Conservation (phyloP, 768 basidiomycete genomes). For the Udeniomyces megalosporus region DNA sequence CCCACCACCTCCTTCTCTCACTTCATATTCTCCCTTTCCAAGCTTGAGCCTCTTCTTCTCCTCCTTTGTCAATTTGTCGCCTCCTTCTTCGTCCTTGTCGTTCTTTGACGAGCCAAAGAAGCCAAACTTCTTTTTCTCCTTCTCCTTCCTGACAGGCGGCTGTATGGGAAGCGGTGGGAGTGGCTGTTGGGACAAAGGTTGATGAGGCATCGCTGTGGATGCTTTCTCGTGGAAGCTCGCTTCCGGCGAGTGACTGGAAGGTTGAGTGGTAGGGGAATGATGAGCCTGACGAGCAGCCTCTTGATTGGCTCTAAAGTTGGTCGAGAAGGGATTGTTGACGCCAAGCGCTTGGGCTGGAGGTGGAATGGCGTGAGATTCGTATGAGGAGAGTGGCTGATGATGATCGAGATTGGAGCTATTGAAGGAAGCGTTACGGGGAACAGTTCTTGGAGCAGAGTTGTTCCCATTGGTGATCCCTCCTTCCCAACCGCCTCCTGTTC, state of each 20-base stretch:
- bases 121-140: slow-evolving; percentile 7
- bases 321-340: not conserved
- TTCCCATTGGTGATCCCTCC: too few relatives aligned
- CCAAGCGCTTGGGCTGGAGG: not conserved
- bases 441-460: too few relatives aligned
- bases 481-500: too few relatives aligned
- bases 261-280: not conserved
- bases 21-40: not conserved
- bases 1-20: not conserved
- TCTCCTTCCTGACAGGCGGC: not conserved
- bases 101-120: not conserved
- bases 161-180: not conserved
- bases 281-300: not conserved
- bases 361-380: not conserved
- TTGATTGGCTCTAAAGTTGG: not conserved
- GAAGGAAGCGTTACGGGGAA: too few relatives aligned
- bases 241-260: not conserved
- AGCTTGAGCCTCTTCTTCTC: not conserved
- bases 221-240: not conserved
- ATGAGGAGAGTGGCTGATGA: too few relatives aligned
- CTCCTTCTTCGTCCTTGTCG: not conserved
- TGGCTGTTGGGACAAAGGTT: not conserved
- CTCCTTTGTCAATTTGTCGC: not conserved
- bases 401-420: too few relatives aligned
- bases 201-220: not conserved